Evolutionary conservation across 495 filamentous ascomycete species (phyloP), one percentile per base, ranked within the genome.

Genomic region (Aspergillus haitiensis): DNA sequence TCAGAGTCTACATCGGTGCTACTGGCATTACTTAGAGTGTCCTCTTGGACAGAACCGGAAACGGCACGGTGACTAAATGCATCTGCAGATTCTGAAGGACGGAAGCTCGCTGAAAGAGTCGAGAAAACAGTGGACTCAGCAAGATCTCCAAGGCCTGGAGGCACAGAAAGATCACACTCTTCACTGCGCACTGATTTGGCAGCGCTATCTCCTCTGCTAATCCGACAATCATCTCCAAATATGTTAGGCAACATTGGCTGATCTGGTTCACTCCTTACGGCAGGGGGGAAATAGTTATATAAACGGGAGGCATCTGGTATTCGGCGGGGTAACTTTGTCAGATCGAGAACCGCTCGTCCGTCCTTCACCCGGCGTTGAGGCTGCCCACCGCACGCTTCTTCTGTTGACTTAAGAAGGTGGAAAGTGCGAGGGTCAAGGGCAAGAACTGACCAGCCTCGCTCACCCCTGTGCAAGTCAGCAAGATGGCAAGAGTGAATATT

Each of bases 361-460:
- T 60, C 57, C 6, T 65, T 66, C 15, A 59, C 32, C 6, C 59
- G 51, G 15, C 65, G 58, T 35, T 60, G 58, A 47, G 72, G 75
- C 13, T 67, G 47, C n/a, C 78, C 77, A 35, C 81, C 80, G 59
- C 77, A 81, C 6, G 78, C 78, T 7, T 82, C 74, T 56, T 67
- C 53, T 16, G 51, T 67, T 1, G 63, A 63, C 8, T 65, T 56
- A 42, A 71, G 67, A 2, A 66, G 51, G 54, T 75, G 76, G 55
- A 81, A 82, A 33, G 70, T 72, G 16, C 73, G 70, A 13, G 80
- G 81, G 58, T 83, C 79, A 40, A 84, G 61, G 36, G 81, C 80
- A 37, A 81, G 61, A 27, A 84, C 75, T 32, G 70, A 71, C 81
- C 81, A 84, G 12, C 80, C 80, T 44, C 72, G 66, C 31, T 70